These are phyloP conservation scores for Alternaria brassicae DNA, from an alignment of 2,329 filamentous ascomycete species.

Conservation along the genomic window DNA sequence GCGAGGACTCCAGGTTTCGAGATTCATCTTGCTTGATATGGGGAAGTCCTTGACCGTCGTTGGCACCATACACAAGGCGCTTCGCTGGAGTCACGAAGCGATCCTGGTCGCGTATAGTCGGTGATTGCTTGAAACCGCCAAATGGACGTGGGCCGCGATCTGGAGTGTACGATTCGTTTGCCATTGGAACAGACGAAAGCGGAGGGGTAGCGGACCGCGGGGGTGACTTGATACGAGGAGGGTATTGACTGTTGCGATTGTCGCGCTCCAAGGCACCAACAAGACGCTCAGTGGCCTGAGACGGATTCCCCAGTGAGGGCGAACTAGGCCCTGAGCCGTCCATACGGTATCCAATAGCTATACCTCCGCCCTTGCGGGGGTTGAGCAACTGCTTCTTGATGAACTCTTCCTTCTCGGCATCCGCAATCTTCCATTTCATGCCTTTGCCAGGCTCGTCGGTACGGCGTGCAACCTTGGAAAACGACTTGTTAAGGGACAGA, in stretches of 20 bases:
- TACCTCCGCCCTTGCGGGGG: slow-evolving; percentile 50
- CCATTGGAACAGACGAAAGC: slow-evolving; percentile 55
- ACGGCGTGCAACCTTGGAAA: slow-evolving; percentile 88
- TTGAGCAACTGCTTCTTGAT: slow-evolving; percentile 69
- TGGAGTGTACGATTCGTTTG: slow-evolving; percentile 62
- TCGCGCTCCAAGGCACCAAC: slow-evolving; percentile 48
- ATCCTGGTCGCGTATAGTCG: slow-evolving; percentile 36
- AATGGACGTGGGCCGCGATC: slow-evolving; percentile 58
- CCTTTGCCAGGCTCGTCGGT: slow-evolving; percentile 97
- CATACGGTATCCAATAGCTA: slow-evolving; percentile 36
- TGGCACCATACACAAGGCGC: slow-evolving; percentile 38
- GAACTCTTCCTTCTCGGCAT: slow-evolving; percentile 86
- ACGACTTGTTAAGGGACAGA: slow-evolving; percentile 90
- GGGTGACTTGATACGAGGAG: slow-evolving; percentile 48
- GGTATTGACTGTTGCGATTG: slow-evolving; percentile 18
- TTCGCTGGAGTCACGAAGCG: slow-evolving; percentile 47
- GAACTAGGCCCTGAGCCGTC: slow-evolving; percentile 77
- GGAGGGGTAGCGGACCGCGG: slow-evolving; percentile 58
- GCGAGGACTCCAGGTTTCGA: slow-evolving; percentile 40
- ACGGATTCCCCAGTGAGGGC: slow-evolving; percentile 57
- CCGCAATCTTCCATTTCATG: slow-evolving; percentile 97
- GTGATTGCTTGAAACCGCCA: slow-evolving; percentile 42
- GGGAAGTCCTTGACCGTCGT: slow-evolving; percentile 29
- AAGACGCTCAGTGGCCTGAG: slow-evolving; percentile 61
- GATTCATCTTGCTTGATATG: slow-evolving; percentile 36